Conservation (phyloP, 208 protist genomes). For the Leishmania amazonensis region DNA sequence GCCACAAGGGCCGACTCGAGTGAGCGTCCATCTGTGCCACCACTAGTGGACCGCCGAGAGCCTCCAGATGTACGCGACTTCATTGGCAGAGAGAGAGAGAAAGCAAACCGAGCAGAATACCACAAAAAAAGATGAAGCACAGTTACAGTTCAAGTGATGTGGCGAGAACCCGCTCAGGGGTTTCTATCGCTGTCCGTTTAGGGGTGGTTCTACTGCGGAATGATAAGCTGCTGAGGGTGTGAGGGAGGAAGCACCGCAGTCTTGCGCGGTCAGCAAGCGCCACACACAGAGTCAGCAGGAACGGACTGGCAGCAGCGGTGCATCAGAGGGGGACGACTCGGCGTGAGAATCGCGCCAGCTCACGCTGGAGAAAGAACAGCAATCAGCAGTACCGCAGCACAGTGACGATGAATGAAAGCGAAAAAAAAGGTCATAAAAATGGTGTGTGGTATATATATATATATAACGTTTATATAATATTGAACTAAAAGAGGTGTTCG, state of each 20-base stretch:
- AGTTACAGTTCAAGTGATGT: not conserved
- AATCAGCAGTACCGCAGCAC: not conserved
- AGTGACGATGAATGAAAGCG: not conserved
- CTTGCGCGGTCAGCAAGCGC: not conserved
- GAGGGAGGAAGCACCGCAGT: not conserved
- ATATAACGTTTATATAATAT: too few species aligned
- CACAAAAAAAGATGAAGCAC: not conserved
- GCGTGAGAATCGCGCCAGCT: not conserved
- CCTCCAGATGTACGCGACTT: slow-evolving; percentile 11
- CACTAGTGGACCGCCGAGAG: slow-evolving; percentile 10
- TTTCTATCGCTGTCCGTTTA: not conserved
- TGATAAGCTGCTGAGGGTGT: not conserved
- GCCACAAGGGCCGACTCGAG: slow-evolving; percentile 41
- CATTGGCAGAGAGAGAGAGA: not conserved
- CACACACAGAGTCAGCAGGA: not conserved
- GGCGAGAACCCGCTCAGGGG: not conserved
- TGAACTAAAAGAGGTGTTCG: too few species aligned
- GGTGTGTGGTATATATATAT: too few species aligned
- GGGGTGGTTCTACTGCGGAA: not conserved
- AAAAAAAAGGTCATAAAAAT: not conserved
- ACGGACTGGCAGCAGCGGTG: not conserved
- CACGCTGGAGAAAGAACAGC: not conserved
- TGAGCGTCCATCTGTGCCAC: slow-evolving; percentile 24
- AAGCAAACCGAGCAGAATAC: not conserved
- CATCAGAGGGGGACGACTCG: not conserved